A percentile compares a stretch with the other conserved stretches of the same genome.
These are phyloP conservation scores for Phoma sp. DNA, from an alignment of 2,329 filamentous ascomycete species.

Conservation along the genomic window DNA sequence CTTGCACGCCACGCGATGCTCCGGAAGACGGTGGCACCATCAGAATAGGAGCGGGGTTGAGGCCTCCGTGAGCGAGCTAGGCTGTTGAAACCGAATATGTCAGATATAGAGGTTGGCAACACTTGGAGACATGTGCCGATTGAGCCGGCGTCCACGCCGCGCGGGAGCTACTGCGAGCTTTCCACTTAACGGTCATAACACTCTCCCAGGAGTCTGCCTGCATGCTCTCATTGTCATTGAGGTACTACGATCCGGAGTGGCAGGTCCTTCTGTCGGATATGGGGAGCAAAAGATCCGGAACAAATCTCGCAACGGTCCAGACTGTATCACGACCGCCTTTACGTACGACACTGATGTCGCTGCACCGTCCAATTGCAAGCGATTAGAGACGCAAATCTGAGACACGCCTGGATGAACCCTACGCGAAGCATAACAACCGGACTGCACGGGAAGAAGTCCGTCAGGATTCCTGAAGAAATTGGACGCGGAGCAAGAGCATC, in stretches of 20 bases:
- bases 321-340: not conserved
- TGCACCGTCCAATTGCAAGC: not conserved
- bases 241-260: not conserved
- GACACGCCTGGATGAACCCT: not conserved
- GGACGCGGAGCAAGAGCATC: not conserved
- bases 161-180: not conserved
- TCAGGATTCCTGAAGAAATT: too few species aligned
- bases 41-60: slow-evolving; percentile 8
- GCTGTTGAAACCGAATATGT: slow-evolving; percentile 6
- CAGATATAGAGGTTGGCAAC: not conserved
- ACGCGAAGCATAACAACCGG: not conserved
- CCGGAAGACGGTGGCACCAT: slow-evolving; percentile 4
- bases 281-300: not conserved
- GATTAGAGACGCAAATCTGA: not conserved
- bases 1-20: not conserved
- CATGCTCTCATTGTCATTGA: not conserved
- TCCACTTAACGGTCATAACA: not conserved
- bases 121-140: slow-evolving; percentile 4
- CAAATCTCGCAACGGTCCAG: not conserved
- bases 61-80: slow-evolving; percentile 10
- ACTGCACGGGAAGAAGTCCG: not conserved
- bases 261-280: not conserved
- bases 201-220: not conserved
- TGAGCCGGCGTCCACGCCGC: not conserved
- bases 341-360: not conserved